A percentile compares a stretch with the other conserved stretches of the same genome.
phyloP scores from a whole-genome alignment of 805 yeast species.

The Debaryomyces hansenii region DNA sequence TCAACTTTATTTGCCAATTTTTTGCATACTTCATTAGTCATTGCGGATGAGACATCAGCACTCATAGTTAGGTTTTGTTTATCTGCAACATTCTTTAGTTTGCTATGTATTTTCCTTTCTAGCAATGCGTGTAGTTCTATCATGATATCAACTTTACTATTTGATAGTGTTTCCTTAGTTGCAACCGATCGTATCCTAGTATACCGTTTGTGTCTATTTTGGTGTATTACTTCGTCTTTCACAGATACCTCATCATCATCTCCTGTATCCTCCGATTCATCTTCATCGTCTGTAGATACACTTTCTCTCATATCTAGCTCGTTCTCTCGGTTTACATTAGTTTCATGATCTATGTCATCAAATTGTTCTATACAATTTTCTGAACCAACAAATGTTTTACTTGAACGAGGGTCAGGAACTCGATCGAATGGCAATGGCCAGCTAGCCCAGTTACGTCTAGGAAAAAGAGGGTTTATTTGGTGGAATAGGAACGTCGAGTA shows the following conservation, averaged over 20 bases:
- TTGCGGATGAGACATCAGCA: constrained; percentile 1
- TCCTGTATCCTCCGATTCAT: not conserved
- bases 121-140: constrained; percentile 20
- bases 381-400: constrained; percentile 20
- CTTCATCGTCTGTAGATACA: constrained; percentile 11
- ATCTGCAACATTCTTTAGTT: not conserved
- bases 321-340: not conserved
- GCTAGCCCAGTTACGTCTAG: constrained; percentile 44
- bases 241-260: constrained; percentile 1
- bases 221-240: constrained; percentile 3
- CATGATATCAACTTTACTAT: constrained; percentile 20
- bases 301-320: constrained; percentile 2
- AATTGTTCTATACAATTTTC: constrained; percentile 5
- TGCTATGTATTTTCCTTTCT: constrained; percentile 13
- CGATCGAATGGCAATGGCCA: constrained; percentile 54
- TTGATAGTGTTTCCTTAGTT: constrained; percentile 10
- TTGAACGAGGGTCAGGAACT: constrained; percentile 38
- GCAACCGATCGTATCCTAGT: constrained; percentile 7
- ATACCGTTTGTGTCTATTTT: not conserved
- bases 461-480: constrained; percentile 35
- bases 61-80: not conserved
- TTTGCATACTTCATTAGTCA: constrained; percentile 6
- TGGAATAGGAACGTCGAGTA: constrained; percentile 55
- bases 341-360: constrained; percentile 14
- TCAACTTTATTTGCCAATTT: constrained; percentile 11